Percentiles rank a stretch among this genome's conserved stretches.
Conservation (phyloP, 2,329 filamentous ascomycete species). For the Claviceps pusilla region DNA sequence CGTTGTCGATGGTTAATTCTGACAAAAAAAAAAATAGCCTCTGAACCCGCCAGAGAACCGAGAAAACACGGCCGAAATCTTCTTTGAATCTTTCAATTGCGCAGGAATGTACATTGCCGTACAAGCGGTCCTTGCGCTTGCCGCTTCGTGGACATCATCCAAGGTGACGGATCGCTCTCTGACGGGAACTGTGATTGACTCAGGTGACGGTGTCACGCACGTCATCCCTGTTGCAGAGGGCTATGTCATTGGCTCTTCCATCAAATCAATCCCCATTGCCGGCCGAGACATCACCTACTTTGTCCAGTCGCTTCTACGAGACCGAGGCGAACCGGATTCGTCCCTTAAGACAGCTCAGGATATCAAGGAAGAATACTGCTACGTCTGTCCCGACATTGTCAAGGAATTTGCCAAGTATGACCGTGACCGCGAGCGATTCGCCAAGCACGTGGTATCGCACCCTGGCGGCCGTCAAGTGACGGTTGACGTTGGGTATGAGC, state of each 20-base stretch:
- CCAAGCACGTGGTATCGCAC: slow-evolving; percentile 75
- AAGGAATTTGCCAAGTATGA: slow-evolving; percentile 96
- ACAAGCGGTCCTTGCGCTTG: slow-evolving; percentile 88
- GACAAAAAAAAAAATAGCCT: slow-evolving; percentile 38
- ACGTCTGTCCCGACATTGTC: slow-evolving; percentile 95
- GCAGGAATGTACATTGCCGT: slow-evolving; percentile 97
- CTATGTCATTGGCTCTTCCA: slow-evolving; percentile 96
- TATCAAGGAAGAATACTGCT: slow-evolving; percentile 98
- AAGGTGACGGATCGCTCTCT: slow-evolving; percentile 93
- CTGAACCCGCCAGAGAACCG: slow-evolving; percentile 97
- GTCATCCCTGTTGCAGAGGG: slow-evolving; percentile 97
- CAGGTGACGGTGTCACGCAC: slow-evolving; percentile 95
- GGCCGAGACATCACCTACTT: slow-evolving; percentile 98
- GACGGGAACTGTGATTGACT: slow-evolving; percentile 96
- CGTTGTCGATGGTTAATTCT: background rate
- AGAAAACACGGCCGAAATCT: slow-evolving; percentile 97
- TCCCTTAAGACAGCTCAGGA: slow-evolving; percentile 94
- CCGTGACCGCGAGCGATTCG: slow-evolving; percentile 77
- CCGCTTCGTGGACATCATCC: slow-evolving; percentile 95
- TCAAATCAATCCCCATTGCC: slow-evolving; percentile 97
- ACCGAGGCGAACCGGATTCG: slow-evolving; percentile 91
- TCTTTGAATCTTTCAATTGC: slow-evolving; percentile 99
- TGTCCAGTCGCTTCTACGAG: slow-evolving; percentile 86
- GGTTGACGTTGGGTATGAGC: slow-evolving; percentile 93
- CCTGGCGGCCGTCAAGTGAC: slow-evolving; percentile 71